Evolutionary conservation across 768 basidiomycete genomes (phyloP), one percentile per base, ranked within the genome.

Genomic region (Suillus sp.): DNA sequence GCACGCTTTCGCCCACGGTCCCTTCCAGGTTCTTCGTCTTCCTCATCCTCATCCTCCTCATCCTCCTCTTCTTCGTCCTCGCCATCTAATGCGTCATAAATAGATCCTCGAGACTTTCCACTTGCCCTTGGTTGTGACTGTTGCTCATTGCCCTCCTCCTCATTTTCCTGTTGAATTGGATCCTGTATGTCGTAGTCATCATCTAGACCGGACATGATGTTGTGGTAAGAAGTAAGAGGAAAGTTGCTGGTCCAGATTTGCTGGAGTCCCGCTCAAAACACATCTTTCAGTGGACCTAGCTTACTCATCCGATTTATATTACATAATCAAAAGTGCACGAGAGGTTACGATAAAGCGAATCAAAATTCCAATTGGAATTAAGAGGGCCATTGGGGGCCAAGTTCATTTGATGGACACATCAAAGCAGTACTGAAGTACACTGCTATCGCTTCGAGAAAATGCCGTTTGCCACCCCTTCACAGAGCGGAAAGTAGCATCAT

Each of bases 11-110:
- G 83, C 43, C 80, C 80, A 57, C 80, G 76, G 64, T 81, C 78
- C 67, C 80, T 68, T 32, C 85, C 79, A 63, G 78, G 63, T 59
- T 84, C 85, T 2, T 87, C 86, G 2, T 84, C 85, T 0, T 85
- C 85, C 0, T 86, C 85, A 0, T 86, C 83, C 0, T 86, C 84
- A 0, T 83, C 82, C 0, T 83, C 85, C 0, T 85, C 88, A 0
- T 79, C 76, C 18, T 79, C 79, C 7, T 76, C 79, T n/a, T 79
- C 80, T 8, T 77, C 75, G 4, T 76, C 82, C 1, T 78, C 76
- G 9, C 75, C 76, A 13, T 78, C 79, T 51, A 81, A 64, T 40
- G 76, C 70, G 25, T 77, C 75, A 13, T 79, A 77, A 25, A 74
- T 77, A 11, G 77, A 68, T 69, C 74, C 62, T 64, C 72, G 65